Evolutionary conservation across 2,329 filamentous ascomycete species (phyloP).

Genomic region (Emmonsia crescens): DNA sequence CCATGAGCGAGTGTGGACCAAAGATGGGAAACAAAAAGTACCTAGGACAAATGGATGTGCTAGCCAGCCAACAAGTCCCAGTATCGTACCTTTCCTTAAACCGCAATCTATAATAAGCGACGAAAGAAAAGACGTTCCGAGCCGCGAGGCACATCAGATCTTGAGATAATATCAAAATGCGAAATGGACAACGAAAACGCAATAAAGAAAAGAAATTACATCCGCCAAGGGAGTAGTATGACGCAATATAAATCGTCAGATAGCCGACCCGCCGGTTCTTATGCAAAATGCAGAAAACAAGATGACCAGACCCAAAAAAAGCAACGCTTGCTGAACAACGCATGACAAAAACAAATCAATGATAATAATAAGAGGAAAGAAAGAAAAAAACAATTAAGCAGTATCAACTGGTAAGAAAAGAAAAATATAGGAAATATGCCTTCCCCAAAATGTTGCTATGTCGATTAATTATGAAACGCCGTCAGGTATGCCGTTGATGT

Average conservation of each 20-base stretch:
- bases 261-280: slow-evolving; percentile 39
- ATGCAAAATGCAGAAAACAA: slow-evolving; percentile 27
- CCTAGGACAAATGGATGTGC: slow-evolving; percentile 10
- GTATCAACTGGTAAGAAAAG: slow-evolving; percentile 25
- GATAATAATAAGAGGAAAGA: slow-evolving; percentile 26
- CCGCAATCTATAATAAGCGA: slow-evolving; percentile 19
- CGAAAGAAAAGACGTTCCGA: slow-evolving; percentile 30
- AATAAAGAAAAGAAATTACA: slow-evolving; percentile 19
- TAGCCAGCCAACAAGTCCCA: slow-evolving; percentile 14
- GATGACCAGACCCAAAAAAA: slow-evolving; percentile 25
- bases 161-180: slow-evolving; percentile 36
- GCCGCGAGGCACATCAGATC: slow-evolving; percentile 41
- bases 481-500: slow-evolving; percentile 43
- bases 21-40: slow-evolving; percentile 23
- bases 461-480: slow-evolving; percentile 38
- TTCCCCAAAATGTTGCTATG: slow-evolving; percentile 30
- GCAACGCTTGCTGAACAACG: slow-evolving; percentile 41
- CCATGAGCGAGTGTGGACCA: slow-evolving; percentile 27
- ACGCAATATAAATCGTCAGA: slow-evolving; percentile 33
- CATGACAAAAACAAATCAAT: slow-evolving; percentile 26
- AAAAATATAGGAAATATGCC: slow-evolving; percentile 29
- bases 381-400: slow-evolving; percentile 34
- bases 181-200: slow-evolving; percentile 20
- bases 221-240: slow-evolving; percentile 23
- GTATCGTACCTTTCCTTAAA: slow-evolving; percentile 6